Base-by-base conservation (phyloP, 352 stramenopile genomes). In the Globisporangium cystogenes region DNA sequence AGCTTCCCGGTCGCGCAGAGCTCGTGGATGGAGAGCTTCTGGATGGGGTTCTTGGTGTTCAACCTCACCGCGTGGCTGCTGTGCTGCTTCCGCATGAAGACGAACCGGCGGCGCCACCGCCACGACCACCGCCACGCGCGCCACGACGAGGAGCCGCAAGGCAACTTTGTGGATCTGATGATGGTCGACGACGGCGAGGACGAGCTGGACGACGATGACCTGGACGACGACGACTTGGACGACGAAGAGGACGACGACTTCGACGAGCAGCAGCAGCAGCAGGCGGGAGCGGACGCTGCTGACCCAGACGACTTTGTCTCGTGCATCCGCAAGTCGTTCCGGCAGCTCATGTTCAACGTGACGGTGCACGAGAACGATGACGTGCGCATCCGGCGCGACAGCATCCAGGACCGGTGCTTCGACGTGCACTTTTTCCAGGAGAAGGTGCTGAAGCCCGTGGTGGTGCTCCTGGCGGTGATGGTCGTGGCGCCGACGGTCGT, bases 61-160 rank as follows among this genome's bases (percentile, higher is more conserved):
- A 90, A 95, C 64, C 27, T 90, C 18, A 67, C 70, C 21, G 68
- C 65, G 24, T 95, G 83, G 82, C 58, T 90, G 45, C 58, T 91
- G 10, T 95, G 82, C 61, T 89, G 76, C 45, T 87, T 93, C 52
- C 72, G 60, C 21, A 53, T 70, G 27, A 82, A 74, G 45, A 40
- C 65, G 23, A 76, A 70, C 37, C 69, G 72, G 20, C 70, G 72
- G 15, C 65, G 62, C 27, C 52, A 65, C 7, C 59, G 71, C 23
- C 70, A 66, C 35, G 64, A 72, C 11, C 54, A 63, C 20, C 55
- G 21, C 12, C 60, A 74, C 26, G 54, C 62, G 24, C 53, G 24
- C 20, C 52, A 60, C 15, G 49, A 51, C 33, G 59, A 49, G 2
- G 48, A 48, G n/a, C 52, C 40, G 5, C 57, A 65, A 10, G 37